Percentiles rank a stretch among this genome's conserved stretches.
Conservation (phyloP, 192 early-diverging fungal species). For the Rhizophagus clarus region DNA sequence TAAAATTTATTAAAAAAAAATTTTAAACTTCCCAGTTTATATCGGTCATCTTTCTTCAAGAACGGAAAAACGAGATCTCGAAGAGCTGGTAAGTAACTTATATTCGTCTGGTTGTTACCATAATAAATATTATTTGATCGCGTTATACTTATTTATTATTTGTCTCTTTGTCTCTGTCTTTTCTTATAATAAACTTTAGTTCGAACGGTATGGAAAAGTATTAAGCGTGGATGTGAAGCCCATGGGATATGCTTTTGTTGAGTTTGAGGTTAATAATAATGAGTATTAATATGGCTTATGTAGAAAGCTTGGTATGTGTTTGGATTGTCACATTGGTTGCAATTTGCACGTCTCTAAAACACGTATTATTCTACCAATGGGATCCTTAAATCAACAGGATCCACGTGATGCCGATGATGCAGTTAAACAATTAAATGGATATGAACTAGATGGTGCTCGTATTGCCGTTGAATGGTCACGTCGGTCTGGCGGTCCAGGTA, state of each 20-base stretch:
- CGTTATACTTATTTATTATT: not conserved
- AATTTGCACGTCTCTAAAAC: not conserved
- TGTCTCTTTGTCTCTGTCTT: not conserved
- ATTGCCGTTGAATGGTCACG: conserved; percentile 55
- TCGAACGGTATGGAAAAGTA: conserved; percentile 55
- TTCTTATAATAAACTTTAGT: conserved; percentile 35
- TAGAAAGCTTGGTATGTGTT: conserved; percentile 24
- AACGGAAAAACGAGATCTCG: conserved; percentile 55
- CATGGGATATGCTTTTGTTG: conserved; percentile 57
- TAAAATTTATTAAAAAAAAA: not conserved
- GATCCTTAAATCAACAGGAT: conserved; percentile 31
- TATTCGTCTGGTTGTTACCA: not conserved
- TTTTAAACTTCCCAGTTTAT: conserved; percentile 36
- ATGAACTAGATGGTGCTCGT: conserved; percentile 51
- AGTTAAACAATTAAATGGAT: conserved; percentile 53
- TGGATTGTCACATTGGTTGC: conserved; percentile 15
- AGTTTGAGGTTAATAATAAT: conserved; percentile 47
- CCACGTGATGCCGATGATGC: conserved; percentile 57
- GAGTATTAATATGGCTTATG: not conserved
- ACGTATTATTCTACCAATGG: not conserved
- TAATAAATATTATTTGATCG: not conserved
- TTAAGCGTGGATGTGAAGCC: conserved; percentile 55
- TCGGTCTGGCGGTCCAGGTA: conserved; percentile 52
- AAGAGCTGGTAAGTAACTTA: conserved; percentile 46
- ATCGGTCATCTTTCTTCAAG: conserved; percentile 53